Evolutionary conservation across 805 yeast genomes (phyloP).

Genomic region (Suhomyces sp.): DNA sequence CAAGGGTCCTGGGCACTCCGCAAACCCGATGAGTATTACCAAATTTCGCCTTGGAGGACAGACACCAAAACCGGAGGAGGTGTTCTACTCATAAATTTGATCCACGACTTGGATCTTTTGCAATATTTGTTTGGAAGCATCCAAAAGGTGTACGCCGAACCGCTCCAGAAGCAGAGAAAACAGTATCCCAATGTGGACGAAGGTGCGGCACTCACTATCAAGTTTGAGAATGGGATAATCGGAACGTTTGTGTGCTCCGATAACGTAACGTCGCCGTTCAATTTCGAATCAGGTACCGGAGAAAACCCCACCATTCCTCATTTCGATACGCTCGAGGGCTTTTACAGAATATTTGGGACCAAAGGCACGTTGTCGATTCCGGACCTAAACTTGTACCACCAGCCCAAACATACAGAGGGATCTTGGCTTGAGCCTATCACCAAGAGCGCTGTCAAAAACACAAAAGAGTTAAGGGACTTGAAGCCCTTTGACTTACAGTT

Average conservation of each 20-base stretch:
- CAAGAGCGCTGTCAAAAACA: slow-evolving; percentile 5
- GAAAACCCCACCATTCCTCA: slow-evolving; percentile 42
- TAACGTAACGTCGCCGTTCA: slow-evolving; percentile 39
- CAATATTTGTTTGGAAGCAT: slow-evolving; percentile 41
- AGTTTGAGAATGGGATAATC: slow-evolving; percentile 35
- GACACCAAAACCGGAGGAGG: slow-evolving; percentile 37
- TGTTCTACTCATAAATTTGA: slow-evolving; percentile 36
- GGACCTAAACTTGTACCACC: slow-evolving; percentile 38
- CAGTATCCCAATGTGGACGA: slow-evolving; percentile 32
- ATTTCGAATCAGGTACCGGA: slow-evolving; percentile 42
- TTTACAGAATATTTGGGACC: slow-evolving; percentile 38
- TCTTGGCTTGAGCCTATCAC: slow-evolving; percentile 30
- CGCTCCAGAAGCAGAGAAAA: slow-evolving; percentile 29
- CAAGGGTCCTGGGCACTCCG: slow-evolving; percentile 42
- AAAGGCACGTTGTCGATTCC: slow-evolving; percentile 40
- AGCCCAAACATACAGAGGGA: slow-evolving; percentile 15
- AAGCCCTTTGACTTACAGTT: slow-evolving; percentile 39
- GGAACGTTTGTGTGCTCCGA: slow-evolving; percentile 44
- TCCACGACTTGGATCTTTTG: slow-evolving; percentile 41
- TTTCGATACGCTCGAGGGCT: slow-evolving; percentile 27
- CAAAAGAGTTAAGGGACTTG: slow-evolving; percentile 5
- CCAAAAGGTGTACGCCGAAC: slow-evolving; percentile 37
- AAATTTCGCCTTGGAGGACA: slow-evolving; percentile 39
- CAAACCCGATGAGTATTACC: slow-evolving; percentile 34
- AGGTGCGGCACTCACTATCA: slow-evolving; percentile 39